Evolutionary conservation across 2,329 filamentous ascomycete genomes (phyloP), one percentile per base, ranked within the genome.

Genomic region (Akanthomyces lecanii): DNA sequence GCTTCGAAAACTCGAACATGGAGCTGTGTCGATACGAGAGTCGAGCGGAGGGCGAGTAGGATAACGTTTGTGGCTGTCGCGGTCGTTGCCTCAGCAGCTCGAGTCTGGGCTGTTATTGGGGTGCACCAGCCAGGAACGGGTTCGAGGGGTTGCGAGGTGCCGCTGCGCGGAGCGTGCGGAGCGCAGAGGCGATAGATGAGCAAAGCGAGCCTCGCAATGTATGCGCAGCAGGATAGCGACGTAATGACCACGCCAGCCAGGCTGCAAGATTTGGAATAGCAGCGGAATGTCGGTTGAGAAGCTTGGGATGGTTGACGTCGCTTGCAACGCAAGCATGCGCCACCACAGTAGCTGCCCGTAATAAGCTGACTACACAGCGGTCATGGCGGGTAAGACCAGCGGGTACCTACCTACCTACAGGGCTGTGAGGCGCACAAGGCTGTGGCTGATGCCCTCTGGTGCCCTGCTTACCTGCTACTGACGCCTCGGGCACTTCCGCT

Each of bases 271-370:
- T 42, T 55, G 28, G 30, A 28, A 44, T 38, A 30, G 30, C 28
- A 30, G 30, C 30, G 47, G 21, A 52, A 48, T 18, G 40, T 40
- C 48, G 59, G 38, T 48, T 40, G 50, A 52, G 48, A 30, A 61
- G 59, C 59, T 61, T 7, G 48, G 23, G 50, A n/a, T 36, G 58
- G 51, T 48, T 54, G 59, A 61, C 59, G 51, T 48, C 25, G 52
- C 33, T 21, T 40, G 60, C 52, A 38, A 62, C 60, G 25, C 52
- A 56, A 44, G 44, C 52, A 62, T 44, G 52, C 60, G 52, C 60
- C 33, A 56, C 60, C 38, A n/a, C 18, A 28, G n/a, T 23, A 8
- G 8, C 25, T 33, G 28, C 16, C 40, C 33, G 47, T 48, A 45
- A 47, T 54, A 45, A 47, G 59, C 48, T 48, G 50, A 61, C 50